Evolutionary conservation across 2,329 filamentous ascomycete species (phyloP), one percentile per base, ranked within the genome.

Genomic region (Sclerotinia sclerotiorum): DNA sequence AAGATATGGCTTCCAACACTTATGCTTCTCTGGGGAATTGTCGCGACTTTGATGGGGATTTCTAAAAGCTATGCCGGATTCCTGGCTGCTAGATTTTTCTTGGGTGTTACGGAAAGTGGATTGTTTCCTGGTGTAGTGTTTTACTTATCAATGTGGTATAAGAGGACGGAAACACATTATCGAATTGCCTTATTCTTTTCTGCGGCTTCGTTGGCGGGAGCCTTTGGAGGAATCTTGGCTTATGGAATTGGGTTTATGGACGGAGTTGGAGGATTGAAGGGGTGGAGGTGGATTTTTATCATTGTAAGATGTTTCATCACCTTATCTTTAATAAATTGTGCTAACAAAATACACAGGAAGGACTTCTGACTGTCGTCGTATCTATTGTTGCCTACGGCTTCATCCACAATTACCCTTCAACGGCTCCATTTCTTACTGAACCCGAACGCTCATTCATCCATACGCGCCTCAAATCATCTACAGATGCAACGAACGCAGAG

Each of bases 401-500:
- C 76, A 85, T 91, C n/a, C 82, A 88, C 65, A 89, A 91, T 77
- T 89, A 88, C 68, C 88, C 88, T 0, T 80, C 78, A 46, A 88
- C 83, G 0, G 85, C 87, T 4, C 81, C 80, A 2, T 90, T 89
- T 71, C 79, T 90, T 13, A 82, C 80, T 0, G 79, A 84, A n/a
- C 72, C 78, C 1, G 81, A 83, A 71, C 78, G 75, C 15, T 65
- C 74, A 29, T 77, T 74, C 54, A 10, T 79, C 79, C 83, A 86
- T 29, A 81, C 84, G 13, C 86, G 91, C 0, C 82, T 94, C 0
- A 86, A 87, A 13, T 83, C 84, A 6, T 90, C 93, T 72, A 88
- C 85, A 70, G 90, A 93, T 74, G 87, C 89, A 0, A 91, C 87
- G 0, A 84, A 88, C 6, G 81, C 88, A 60, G 91, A 94, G 72